Conservation (phyloP, 306 rosid genomes). For the Rosa chinensis region DNA sequence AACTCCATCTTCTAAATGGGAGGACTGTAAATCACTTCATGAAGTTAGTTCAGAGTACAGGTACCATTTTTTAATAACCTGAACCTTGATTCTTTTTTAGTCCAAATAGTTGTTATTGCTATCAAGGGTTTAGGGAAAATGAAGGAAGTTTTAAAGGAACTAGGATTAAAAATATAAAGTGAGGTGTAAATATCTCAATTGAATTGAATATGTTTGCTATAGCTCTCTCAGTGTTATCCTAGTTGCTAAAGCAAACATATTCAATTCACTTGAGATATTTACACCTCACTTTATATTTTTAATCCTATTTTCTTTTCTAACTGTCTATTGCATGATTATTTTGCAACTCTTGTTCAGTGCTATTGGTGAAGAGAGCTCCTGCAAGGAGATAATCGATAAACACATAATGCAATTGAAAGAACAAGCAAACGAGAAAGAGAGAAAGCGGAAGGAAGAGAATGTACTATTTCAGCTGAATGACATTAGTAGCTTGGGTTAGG, state of each 20-base stretch:
- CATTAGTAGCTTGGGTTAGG: not conserved
- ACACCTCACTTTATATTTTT: too few relatives aligned
- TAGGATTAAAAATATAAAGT: not conserved
- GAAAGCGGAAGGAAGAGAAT: conserved; percentile 84
- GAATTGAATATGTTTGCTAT: not conserved
- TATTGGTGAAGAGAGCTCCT: not conserved
- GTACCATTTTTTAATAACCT: conserved; percentile 38
- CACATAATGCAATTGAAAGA: conserved; percentile 72
- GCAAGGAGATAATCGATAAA: conserved; percentile 73
- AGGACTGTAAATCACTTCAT: conserved; percentile 53
- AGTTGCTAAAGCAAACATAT: too few relatives aligned
- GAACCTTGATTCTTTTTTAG: not conserved
- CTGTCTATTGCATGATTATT: conserved; percentile 24
- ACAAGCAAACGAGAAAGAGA: conserved; percentile 71
- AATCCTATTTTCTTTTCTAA: too few relatives aligned
- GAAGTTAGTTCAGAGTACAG: conserved; percentile 75
- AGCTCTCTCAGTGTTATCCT: not conserved
- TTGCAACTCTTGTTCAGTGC: conserved; percentile 48
- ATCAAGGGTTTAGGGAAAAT: not conserved
- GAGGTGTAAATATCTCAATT: not conserved
- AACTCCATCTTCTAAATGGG: conserved; percentile 69
- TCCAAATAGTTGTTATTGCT: not conserved
- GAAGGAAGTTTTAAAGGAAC: not conserved
- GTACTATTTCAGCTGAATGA: conserved; percentile 40
- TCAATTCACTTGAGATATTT: too few relatives aligned